Conservation (phyloP, 176 grass and related monocot genomes). For the Rhipidocladum racemiflorum region DNA sequence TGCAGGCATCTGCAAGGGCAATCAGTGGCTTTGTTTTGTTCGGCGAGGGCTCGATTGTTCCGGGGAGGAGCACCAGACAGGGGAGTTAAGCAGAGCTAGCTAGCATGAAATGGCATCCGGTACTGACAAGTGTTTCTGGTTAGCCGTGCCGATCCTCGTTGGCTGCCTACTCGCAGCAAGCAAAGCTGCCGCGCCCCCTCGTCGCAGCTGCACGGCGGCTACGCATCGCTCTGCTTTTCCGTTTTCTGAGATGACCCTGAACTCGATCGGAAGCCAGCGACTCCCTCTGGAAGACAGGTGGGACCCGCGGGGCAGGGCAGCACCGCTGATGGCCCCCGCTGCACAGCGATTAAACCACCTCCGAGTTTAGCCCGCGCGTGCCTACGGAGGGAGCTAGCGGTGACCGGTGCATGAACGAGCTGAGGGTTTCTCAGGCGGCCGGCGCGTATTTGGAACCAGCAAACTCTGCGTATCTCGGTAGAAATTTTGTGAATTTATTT, state of each 20-base stretch:
- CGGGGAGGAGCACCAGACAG: too few relatives aligned
- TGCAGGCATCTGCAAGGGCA: background rate
- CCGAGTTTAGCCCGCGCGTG: slow-evolving; percentile 1
- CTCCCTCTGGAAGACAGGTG: background rate
- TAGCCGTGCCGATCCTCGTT: background rate
- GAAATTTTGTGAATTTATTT: too few relatives aligned
- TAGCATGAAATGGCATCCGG: background rate
- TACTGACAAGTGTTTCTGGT: background rate
- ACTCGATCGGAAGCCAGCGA: background rate
- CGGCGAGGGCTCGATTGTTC: background rate
- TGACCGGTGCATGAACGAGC: background rate
- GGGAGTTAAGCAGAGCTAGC: background rate
- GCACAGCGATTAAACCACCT: slow-evolving; percentile 64
- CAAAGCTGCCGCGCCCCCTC: background rate
- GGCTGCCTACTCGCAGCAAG: background rate
- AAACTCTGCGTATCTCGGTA: too few relatives aligned
- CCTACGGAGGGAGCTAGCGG: slow-evolving; percentile 4
- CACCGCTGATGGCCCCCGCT: background rate
- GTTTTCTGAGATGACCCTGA: background rate
- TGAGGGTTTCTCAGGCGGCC: too few relatives aligned
- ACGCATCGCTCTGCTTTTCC: background rate
- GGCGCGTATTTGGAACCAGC: too few relatives aligned
- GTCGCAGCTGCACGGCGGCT: background rate
- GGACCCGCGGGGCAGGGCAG: background rate
- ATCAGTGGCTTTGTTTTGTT: background rate